Evolutionary conservation across 257 asterid genomes (phyloP), one percentile per base, ranked within the genome.

Genomic region (Misopates orontium): DNA sequence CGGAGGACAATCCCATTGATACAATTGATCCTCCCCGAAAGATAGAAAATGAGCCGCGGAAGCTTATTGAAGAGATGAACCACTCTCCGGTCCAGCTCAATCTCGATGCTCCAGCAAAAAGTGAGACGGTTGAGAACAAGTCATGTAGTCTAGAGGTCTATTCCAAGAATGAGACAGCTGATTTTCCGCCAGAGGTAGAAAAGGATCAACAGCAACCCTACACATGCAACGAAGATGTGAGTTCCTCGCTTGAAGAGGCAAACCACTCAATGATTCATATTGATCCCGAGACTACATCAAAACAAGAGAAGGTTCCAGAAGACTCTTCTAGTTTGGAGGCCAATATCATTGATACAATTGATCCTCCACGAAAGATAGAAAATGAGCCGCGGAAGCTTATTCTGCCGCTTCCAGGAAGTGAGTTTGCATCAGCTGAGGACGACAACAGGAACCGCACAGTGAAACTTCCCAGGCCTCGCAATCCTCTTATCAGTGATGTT

Each of bases 11-110:
- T 25, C 45, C 28, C 45, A 52, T 24, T 67, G 53, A 56, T 41
- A 57, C 49, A 15, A 20, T 21, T 70, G 48, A 28, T 20, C 25
- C 40, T 45, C n/a, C n/a, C n/a, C n/a, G n/a, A n/a, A n/a, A n/a
- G n/a, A n/a, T n/a, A n/a, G n/a, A n/a, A n/a, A n/a, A n/a, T n/a
- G n/a, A n/a, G n/a, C n/a, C n/a, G n/a, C n/a, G n/a, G n/a, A n/a
- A n/a, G n/a, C n/a, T n/a, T n/a, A n/a, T 62, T 65, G 80, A 75
- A 75, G 83, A 64, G 62, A 42, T 21, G 56, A 65, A 68, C 23
- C 61, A 62, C 42, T 62, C 62, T 55, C 53, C 20, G 39, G 41
- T 68, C 55, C 71, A 66, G 21, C 68, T 63, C 23, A 22, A 69
- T 16, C 65, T 44, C n/a, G 77, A 70, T 51, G 18, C 74, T 24